A percentile compares a stretch with the other conserved stretches of the same genome.
Conservation (phyloP, 495 filamentous ascomycete species). For the Glutinoglossum americanum region DNA sequence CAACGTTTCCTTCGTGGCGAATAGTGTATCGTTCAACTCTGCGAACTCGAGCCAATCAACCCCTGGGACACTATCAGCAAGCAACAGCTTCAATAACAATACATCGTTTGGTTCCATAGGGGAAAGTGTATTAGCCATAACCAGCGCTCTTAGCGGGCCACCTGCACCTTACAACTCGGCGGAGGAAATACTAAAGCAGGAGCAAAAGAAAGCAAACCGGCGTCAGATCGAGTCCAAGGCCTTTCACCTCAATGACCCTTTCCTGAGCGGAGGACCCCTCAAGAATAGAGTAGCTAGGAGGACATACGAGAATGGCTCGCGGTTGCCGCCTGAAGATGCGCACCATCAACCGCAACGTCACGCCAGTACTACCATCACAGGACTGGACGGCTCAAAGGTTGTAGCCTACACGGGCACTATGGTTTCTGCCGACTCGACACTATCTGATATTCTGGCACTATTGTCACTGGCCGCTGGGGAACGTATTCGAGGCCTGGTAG, state of each 20-base stretch:
- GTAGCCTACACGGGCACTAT: conserved; percentile 30
- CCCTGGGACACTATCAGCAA: conserved; percentile 13
- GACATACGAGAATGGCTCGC: conserved; percentile 33
- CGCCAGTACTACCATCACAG: conserved; percentile 17
- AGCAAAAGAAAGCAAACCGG: conserved; percentile 24
- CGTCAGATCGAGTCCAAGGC: conserved; percentile 23
- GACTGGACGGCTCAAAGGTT: conserved; percentile 29
- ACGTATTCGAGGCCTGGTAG: conserved; percentile 41
- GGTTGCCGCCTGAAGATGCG: conserved; percentile 39
- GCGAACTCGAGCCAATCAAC: neutral
- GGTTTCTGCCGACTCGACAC: conserved; percentile 39
- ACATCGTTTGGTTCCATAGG: conserved; percentile 28
- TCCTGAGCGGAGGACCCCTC: conserved; percentile 23
- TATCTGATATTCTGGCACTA: conserved; percentile 55
- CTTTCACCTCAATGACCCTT: conserved; percentile 22
- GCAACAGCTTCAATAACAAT: conserved; percentile 26
- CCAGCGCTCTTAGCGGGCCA: conserved; percentile 33
- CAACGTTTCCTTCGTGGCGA: conserved; percentile 7
- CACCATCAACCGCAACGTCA: neutral
- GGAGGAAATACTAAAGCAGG: conserved; percentile 26
- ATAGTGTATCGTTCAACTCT: conserved; percentile 21
- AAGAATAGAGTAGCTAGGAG: conserved; percentile 24
- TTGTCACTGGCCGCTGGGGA: conserved; percentile 57
- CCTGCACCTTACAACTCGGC: conserved; percentile 19
- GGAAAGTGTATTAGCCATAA: conserved; percentile 4